Conservation (phyloP, 345 rosid species). For the Geranium rotundifolium region DNA sequence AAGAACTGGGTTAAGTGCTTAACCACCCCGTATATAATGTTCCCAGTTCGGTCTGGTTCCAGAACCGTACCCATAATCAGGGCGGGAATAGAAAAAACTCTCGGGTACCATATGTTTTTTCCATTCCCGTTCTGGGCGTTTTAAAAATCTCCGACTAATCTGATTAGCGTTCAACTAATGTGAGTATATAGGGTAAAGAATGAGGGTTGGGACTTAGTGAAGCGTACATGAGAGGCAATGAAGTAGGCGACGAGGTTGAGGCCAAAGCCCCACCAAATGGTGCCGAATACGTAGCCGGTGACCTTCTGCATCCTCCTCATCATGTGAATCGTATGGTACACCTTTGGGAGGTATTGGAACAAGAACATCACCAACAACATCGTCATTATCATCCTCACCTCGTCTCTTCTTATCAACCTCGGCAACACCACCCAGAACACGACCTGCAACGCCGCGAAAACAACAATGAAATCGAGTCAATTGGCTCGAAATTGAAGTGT, state of each 20-base stretch:
- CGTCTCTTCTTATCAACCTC: conserved; percentile 3
- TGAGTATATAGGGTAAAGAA: no score
- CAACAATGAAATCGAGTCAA: no score
- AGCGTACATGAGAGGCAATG: neutral
- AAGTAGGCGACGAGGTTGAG: neutral
- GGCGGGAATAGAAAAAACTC: no score
- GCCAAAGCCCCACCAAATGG: conserved; percentile 1
- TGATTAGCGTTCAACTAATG: no score
- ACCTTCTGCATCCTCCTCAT: conserved; percentile 5
- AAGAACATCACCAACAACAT: conserved; percentile 1
- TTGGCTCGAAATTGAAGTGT: no score
- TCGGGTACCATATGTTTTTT: no score
- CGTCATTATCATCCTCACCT: neutral
- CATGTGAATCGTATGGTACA: conserved; percentile 1
- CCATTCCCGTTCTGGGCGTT: no score
- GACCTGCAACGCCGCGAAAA: conserved; percentile 15
- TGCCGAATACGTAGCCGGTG: conserved; percentile 1
- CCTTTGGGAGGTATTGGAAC: conserved; percentile 5
- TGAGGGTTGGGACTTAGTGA: neutral
- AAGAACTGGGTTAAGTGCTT: no score
- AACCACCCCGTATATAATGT: no score
- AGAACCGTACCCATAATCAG: no score
- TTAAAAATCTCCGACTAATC: no score
- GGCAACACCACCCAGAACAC: conserved; percentile 32
- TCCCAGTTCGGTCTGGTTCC: no score